Evolutionary conservation across 1,284 basidiomycete species (phyloP), one percentile per base, ranked within the genome.

Genomic region (Rhodotorula sp.): DNA sequence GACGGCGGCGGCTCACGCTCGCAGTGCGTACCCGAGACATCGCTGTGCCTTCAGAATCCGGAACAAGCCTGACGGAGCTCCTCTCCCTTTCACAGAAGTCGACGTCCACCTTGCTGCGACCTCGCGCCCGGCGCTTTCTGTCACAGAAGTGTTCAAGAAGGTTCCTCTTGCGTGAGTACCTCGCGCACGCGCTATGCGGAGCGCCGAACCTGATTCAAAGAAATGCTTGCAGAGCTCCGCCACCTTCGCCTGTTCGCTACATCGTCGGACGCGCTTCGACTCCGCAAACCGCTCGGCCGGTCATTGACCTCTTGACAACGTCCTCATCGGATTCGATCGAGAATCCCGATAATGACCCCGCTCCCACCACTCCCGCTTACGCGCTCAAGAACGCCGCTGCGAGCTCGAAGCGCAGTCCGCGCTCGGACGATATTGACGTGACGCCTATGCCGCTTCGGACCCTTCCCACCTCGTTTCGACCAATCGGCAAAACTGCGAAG

Each of bases 51-150:
- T 43, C 39, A 43, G 39, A 43, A 12, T 43, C 1, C 1, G 39
- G 39, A 43, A 43, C 39, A 12, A 43, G 39, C 39, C 34, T 43
- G 12, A 43, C 39, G 10, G 39, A 43, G 34, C 52, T 3, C 39
- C 34, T 46, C 62, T 34, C 14, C 34, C 18, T 14, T 26, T 26
- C 2, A n/a, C 59, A 74, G 70, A 62, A 26, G 54, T 65, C 60
- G 64, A 72, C 23, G 58, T 49, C 4, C 65, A 62, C 29, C 65
- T 75, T 23, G 70, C 56, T 3, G 58, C 73, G 1, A 46, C 31
- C 15, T 49, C 46, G 56, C 70, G 67, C 26, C 34, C 18, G 26
- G 34, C 39, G 23, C 5, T 59, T 3, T 62, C 46, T 7, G 63
- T 75, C 3, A 5, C 21, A 5, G 65, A 71, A 1, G 43, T 52